These are phyloP conservation scores for Hanseniaspora occidentalis DNA, from an alignment of 805 yeast genomes.

Conservation along the genomic window DNA sequence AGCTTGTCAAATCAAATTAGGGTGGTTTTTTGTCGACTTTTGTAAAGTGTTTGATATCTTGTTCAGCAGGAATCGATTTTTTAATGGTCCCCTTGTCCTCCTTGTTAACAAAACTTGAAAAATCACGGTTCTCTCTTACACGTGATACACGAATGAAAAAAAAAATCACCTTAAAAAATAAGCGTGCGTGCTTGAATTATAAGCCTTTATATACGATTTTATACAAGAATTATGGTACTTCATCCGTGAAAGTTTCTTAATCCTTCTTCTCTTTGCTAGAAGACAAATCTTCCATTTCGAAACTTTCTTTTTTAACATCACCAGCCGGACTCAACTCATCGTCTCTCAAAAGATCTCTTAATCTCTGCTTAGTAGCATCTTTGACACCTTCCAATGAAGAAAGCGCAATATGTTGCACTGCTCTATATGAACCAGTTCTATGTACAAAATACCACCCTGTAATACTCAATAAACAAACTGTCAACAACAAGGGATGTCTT, in stretches of 20 bases:
- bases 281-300: conserved; percentile 23
- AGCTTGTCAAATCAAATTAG: too few relatives aligned
- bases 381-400: conserved; percentile 47
- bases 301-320: conserved; percentile 12
- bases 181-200: too few relatives aligned
- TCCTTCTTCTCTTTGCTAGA: conserved; percentile 11
- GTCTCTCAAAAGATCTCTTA: conserved; percentile 47
- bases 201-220: too few relatives aligned
- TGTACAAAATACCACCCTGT: conserved; percentile 51
- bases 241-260: too few relatives aligned
- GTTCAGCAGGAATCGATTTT: too few relatives aligned
- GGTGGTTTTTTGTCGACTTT: too few relatives aligned
- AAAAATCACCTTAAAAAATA: too few relatives aligned
- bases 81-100: too few relatives aligned
- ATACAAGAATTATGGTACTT: not conserved
- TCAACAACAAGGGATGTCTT: conserved; percentile 73
- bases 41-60: too few relatives aligned
- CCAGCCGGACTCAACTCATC: conserved; percentile 24
- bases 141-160: too few relatives aligned
- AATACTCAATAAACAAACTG: conserved; percentile 47
- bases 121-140: too few relatives aligned
- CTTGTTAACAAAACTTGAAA: too few relatives aligned
- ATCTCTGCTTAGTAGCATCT: conserved; percentile 40
- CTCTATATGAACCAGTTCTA: conserved; percentile 61
- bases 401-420: conserved; percentile 48